Conservation (phyloP, 345 rosid genomes). For the Firmiana major region DNA sequence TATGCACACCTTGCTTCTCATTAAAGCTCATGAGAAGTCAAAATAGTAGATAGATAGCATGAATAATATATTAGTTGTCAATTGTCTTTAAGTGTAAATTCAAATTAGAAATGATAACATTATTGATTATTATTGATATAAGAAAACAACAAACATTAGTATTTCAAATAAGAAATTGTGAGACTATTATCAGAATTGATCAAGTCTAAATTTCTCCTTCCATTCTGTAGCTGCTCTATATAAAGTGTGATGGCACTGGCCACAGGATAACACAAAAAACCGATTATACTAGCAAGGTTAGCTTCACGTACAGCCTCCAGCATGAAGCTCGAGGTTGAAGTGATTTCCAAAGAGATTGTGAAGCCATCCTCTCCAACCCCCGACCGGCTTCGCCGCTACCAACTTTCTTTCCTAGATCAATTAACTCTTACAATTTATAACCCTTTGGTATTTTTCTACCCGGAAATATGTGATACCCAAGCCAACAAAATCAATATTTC, state of each 20-base stretch:
- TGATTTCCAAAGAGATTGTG: neutral
- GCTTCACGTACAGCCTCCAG: neutral
- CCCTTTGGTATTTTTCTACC: neutral
- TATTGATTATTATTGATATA: no score
- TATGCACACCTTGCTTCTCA: neutral
- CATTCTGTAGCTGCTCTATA: neutral
- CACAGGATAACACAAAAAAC: neutral
- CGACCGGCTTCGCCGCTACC: neutral
- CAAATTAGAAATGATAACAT: no score
- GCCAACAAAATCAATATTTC: neutral
- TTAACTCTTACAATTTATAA: neutral
- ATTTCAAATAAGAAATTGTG: no score
- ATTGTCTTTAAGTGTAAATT: no score
- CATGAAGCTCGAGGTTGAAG: constrained; percentile 4
- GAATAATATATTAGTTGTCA: no score
- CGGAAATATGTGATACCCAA: neutral
- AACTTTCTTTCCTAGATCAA: constrained; percentile 6
- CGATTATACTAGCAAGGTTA: neutral
- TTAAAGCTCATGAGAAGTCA: neutral
- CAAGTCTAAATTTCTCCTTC: no score
- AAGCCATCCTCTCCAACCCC: constrained; percentile 13
- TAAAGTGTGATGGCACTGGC: neutral
- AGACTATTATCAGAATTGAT: neutral
- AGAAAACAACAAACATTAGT: no score
- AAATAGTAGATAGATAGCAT: neutral